phyloP scores from a whole-genome alignment of 2,329 filamentous ascomycete genomes.

The Ophiocordyceps robertsii region DNA sequence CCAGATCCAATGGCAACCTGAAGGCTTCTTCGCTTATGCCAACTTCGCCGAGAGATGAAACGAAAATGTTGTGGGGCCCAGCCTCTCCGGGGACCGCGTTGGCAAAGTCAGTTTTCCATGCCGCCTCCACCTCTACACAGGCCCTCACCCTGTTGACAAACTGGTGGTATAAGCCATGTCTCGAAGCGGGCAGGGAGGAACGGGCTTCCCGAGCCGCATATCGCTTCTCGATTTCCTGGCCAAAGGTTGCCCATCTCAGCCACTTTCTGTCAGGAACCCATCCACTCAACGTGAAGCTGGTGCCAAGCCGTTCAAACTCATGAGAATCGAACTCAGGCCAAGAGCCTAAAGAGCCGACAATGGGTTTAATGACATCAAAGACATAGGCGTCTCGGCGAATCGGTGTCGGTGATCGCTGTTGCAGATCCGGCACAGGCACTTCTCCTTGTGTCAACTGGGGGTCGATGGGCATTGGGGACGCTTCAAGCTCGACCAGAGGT shows the following conservation, averaged over 20 bases:
- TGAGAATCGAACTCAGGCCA: conserved; percentile 18
- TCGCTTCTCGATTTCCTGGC: conserved; percentile 14
- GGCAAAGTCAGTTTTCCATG: conserved; percentile 15
- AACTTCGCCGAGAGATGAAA: conserved; percentile 11
- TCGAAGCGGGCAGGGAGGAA: conserved; percentile 1
- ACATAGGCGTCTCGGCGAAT: not conserved
- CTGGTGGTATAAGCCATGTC: conserved; percentile 3
- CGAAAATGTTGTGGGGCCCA: conserved; percentile 18
- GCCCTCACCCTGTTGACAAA: conserved; percentile 20
- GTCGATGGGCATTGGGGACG: not conserved
- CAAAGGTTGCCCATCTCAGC: conserved; percentile 19
- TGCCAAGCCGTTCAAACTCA: conserved; percentile 21
- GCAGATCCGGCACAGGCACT: not conserved
- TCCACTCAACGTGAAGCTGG: conserved; percentile 28
- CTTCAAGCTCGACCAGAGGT: not conserved
- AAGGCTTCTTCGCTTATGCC: not conserved
- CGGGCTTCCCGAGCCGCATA: conserved; percentile 4
- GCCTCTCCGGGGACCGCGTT: conserved; percentile 9
- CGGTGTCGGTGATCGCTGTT: not conserved
- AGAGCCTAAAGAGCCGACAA: conserved; percentile 11
- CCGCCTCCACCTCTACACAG: conserved; percentile 33
- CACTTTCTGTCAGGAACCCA: conserved; percentile 27
- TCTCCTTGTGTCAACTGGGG: not conserved
- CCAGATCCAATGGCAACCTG: not conserved
- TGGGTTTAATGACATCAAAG: conserved; percentile 9